phyloP scores from a whole-genome alignment of 495 filamentous ascomycete genomes.

The Trichoderma reesei region DNA sequence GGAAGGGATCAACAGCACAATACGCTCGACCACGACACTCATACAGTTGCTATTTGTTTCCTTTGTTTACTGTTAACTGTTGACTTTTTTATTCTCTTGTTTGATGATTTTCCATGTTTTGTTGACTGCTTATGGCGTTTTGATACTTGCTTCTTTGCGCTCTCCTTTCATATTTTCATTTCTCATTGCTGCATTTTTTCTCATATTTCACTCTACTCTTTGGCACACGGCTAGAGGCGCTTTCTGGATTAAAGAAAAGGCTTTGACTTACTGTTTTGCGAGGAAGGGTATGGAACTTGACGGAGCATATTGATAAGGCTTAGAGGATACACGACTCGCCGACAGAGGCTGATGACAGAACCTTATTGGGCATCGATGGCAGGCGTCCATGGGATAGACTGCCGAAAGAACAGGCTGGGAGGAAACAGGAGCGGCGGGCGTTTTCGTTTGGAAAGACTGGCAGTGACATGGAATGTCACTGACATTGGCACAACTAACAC shows the following conservation, averaged over 20 bases:
- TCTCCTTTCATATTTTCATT: constrained; percentile 12
- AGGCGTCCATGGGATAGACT: not conserved
- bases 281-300: not conserved
- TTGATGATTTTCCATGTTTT: not conserved
- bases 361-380: not conserved
- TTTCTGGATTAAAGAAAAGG: constrained; percentile 16
- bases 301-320: not conserved
- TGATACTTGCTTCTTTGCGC: not conserved
- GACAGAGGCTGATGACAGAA: not conserved
- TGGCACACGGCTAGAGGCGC: constrained; percentile 20
- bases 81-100: not conserved
- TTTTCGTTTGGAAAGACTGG: not conserved
- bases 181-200: too few relatives aligned
- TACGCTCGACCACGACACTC: constrained; percentile 2
- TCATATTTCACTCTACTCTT: constrained; percentile 21
- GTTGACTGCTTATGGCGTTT: not conserved
- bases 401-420: not conserved
- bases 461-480: not conserved
- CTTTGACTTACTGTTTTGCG: not conserved
- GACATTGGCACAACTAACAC: too few relatives aligned
- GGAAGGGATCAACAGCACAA: constrained; percentile 9
- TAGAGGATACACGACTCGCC: not conserved
- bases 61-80: constrained; percentile 9
- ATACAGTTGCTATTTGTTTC: constrained; percentile 8
- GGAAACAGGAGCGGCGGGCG: not conserved